Evolutionary conservation across 805 yeast genomes (phyloP).

Genomic region (Wickerhamiella occidentalis): DNA sequence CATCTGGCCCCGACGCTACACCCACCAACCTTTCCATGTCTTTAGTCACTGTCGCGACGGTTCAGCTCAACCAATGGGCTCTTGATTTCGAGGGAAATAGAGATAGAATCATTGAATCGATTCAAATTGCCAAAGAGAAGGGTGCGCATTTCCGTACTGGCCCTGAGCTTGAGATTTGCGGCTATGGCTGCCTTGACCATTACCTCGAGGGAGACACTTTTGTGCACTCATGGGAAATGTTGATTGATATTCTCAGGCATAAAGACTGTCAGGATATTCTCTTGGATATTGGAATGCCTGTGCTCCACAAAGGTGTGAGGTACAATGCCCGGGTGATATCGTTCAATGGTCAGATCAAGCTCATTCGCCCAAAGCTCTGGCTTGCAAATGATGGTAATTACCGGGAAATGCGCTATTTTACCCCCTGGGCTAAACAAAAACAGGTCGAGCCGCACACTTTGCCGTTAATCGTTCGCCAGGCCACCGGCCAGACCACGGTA

Average conservation of each 20-base stretch:
- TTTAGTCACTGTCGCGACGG: slow-evolving; percentile 76
- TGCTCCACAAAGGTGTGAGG: slow-evolving; percentile 72
- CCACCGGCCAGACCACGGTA: slow-evolving; percentile 57
- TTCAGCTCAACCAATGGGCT: slow-evolving; percentile 97
- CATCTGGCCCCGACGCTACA: too few species aligned
- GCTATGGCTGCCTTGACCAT: slow-evolving; percentile 67
- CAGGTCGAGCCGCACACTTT: slow-evolving; percentile 60
- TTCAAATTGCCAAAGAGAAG: slow-evolving; percentile 55
- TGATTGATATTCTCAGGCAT: slow-evolving; percentile 57
- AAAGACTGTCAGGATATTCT: slow-evolving; percentile 63
- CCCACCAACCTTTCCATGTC: slow-evolving; percentile 1
- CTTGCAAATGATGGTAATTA: slow-evolving; percentile 97
- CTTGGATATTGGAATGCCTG: slow-evolving; percentile 91
- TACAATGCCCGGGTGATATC: slow-evolving; percentile 87
- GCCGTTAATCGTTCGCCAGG: slow-evolving; percentile 54
- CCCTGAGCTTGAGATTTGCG: slow-evolving; percentile 89
- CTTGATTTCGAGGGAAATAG: slow-evolving; percentile 94
- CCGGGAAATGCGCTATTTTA: slow-evolving; percentile 93
- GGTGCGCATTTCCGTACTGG: slow-evolving; percentile 86
- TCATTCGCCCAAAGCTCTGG: slow-evolving; percentile 86
- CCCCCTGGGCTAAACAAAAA: slow-evolving; percentile 81
- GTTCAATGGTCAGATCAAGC: slow-evolving; percentile 60
- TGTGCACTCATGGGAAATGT: slow-evolving; percentile 91
- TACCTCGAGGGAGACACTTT: slow-evolving; percentile 81
- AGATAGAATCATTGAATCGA: slow-evolving; percentile 77